phyloP scores from a whole-genome alignment of 495 filamentous ascomycete species.

The Hypoxylon trugodes region DNA sequence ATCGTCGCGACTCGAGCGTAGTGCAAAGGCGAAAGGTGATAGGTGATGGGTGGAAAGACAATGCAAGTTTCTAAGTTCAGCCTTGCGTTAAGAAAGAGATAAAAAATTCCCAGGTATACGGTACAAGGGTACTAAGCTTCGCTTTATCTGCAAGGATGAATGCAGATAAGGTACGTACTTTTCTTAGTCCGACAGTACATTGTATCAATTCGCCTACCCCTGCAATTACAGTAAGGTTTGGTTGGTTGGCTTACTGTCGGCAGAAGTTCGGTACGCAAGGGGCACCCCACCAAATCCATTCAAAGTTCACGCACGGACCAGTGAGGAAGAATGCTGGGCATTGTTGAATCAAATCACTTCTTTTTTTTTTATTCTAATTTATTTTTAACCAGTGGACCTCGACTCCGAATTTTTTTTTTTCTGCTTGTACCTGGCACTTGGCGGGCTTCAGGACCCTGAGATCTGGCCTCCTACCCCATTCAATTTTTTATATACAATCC shows the following conservation, averaged over 20 bases:
- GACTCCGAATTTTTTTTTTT: slow-evolving; percentile 35
- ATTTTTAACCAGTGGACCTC: slow-evolving; percentile 16
- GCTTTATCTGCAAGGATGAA: slow-evolving; percentile 26
- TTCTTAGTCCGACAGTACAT: not conserved
- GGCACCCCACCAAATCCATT: no score
- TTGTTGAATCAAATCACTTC: slow-evolving; percentile 23
- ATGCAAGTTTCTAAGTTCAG: slow-evolving; percentile 34
- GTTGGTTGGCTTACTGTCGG: slow-evolving; percentile 9
- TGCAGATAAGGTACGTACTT: slow-evolving; percentile 29
- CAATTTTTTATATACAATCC: slow-evolving; percentile 12
- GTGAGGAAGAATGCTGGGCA: no score
- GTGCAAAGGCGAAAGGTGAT: slow-evolving; percentile 9
- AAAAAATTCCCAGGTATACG: slow-evolving; percentile 41
- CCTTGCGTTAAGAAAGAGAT: slow-evolving; percentile 32
- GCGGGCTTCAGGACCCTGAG: slow-evolving; percentile 39
- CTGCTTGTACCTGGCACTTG: slow-evolving; percentile 24
- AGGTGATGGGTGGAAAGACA: slow-evolving; percentile 25
- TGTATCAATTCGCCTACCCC: not conserved
- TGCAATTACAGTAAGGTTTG: slow-evolving; percentile 14
- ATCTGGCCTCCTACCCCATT: slow-evolving; percentile 45
- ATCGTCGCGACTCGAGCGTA: slow-evolving; percentile 5
- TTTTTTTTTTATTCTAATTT: slow-evolving; percentile 9
- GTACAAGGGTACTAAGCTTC: not conserved
- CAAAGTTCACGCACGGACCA: not conserved
- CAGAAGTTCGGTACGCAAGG: slow-evolving; percentile 23